Evolutionary conservation across 495 filamentous ascomycete genomes (phyloP).

Genomic region (Neurospora africana): DNA sequence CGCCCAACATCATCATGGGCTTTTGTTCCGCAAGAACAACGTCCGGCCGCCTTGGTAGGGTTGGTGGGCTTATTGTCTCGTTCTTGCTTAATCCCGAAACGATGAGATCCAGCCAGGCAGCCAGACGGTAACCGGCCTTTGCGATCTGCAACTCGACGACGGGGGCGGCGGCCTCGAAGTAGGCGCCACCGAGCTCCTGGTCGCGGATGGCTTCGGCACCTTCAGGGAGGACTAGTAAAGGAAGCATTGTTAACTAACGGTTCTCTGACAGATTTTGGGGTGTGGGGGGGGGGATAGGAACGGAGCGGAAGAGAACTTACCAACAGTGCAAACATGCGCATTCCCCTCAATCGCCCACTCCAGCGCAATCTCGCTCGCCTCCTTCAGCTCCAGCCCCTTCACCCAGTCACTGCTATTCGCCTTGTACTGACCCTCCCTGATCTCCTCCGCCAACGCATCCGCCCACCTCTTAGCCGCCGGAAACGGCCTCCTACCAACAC

Average conservation of each 20-base stretch:
- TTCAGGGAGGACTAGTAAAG: slow-evolving; percentile 40
- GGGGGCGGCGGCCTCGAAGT: slow-evolving; percentile 54
- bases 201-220: slow-evolving; percentile 42
- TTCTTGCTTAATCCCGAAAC: slow-evolving; percentile 16
- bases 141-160: slow-evolving; percentile 66
- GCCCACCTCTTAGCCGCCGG: slow-evolving; percentile 42
- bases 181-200: slow-evolving; percentile 49
- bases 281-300: background rate
- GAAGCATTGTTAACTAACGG: background rate
- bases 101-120: slow-evolving; percentile 49
- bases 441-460: slow-evolving; percentile 36
- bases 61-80: background rate
- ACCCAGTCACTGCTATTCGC: slow-evolving; percentile 34
- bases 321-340: slow-evolving; percentile 42
- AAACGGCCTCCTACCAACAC: slow-evolving; percentile 26
- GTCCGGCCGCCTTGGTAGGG: background rate
- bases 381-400: slow-evolving; percentile 35
- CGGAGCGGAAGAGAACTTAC: slow-evolving; percentile 17
- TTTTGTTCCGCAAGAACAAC: background rate
- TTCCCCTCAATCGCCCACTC: slow-evolving; percentile 55
- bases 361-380: slow-evolving; percentile 41
- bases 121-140: slow-evolving; percentile 61
- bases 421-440: slow-evolving; percentile 42
- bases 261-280: background rate
- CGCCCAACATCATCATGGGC: background rate